Evolutionary conservation across 176 grass and related monocot genomes (phyloP).

Genomic region (Lolium rigidum): DNA sequence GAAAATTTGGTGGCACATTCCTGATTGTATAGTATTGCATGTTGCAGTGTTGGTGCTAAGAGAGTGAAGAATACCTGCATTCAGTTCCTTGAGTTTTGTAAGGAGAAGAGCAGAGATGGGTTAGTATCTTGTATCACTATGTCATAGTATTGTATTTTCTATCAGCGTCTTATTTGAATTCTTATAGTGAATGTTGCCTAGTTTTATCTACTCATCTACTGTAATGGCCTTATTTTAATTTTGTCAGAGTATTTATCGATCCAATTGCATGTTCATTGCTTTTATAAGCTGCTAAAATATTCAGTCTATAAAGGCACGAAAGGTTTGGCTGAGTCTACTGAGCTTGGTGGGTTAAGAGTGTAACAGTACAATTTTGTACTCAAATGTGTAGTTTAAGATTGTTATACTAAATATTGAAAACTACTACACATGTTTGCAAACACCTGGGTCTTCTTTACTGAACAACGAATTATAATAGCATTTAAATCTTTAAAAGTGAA

Average conservation of each 20-base stretch:
- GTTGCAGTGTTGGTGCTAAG: slow-evolving; percentile 64
- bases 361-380: neutral
- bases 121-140: slow-evolving; percentile 36
- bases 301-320: neutral
- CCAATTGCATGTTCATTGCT: too few species aligned
- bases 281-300: too few species aligned
- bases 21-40: slow-evolving; percentile 23
- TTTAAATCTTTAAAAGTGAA: too few species aligned
- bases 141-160: neutral
- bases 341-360: neutral
- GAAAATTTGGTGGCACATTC: neutral
- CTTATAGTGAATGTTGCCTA: neutral
- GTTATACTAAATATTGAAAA: neutral
- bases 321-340: neutral
- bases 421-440: too few species aligned
- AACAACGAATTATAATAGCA: too few species aligned
- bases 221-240: slow-evolving; percentile 22
- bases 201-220: neutral
- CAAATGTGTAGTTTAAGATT: neutral
- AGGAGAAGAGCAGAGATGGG: slow-evolving; percentile 58
- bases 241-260: neutral
- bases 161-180: neutral
- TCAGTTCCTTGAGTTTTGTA: slow-evolving; percentile 47
- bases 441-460: neutral
- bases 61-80: slow-evolving; percentile 54